Percentiles rank a stretch among this genome's conserved stretches.
Conservation (phyloP, 2,329 filamentous ascomycete genomes). For the Sporothrix dimorphospora region DNA sequence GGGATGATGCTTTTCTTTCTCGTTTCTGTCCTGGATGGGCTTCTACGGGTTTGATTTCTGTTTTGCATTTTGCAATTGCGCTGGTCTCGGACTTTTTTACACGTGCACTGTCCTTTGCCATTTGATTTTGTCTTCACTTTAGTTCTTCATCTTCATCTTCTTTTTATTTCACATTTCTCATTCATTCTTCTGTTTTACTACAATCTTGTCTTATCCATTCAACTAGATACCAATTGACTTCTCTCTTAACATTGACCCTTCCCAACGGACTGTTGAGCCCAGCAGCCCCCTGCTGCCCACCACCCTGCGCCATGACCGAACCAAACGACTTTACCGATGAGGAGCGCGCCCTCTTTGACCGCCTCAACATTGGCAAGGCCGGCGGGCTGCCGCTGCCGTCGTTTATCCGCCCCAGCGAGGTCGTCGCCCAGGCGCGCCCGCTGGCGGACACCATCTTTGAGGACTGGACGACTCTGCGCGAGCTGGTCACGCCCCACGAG, state of each 20-base stretch:
- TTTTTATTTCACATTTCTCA: background rate
- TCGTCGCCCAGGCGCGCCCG: slow-evolving; percentile 16
- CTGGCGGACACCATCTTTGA: slow-evolving; percentile 30
- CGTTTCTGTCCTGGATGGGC: background rate
- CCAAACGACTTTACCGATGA: slow-evolving; percentile 32
- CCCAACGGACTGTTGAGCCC: too few species aligned
- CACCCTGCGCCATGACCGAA: slow-evolving; percentile 17
- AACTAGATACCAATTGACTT: slow-evolving; percentile 18
- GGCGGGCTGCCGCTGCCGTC: slow-evolving; percentile 32
- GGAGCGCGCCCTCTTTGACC: slow-evolving; percentile 32
- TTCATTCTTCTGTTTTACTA: background rate
- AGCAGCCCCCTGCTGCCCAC: too few species aligned
- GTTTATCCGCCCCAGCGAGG: slow-evolving; percentile 33
- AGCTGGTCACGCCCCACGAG: slow-evolving; percentile 4
- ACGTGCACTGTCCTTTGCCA: background rate
- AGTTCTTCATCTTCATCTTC: background rate
- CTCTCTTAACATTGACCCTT: too few species aligned
- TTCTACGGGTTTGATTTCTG: background rate
- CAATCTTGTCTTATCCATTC: background rate
- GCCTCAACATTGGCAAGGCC: slow-evolving; percentile 32
- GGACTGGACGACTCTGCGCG: slow-evolving; percentile 17
- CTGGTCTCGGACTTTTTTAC: background rate
- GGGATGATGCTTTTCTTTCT: background rate
- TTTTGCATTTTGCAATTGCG: background rate
- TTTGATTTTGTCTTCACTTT: background rate